Evolutionary conservation across 495 filamentous ascomycete genomes (phyloP).

Genomic region (Penicillium manginii): DNA sequence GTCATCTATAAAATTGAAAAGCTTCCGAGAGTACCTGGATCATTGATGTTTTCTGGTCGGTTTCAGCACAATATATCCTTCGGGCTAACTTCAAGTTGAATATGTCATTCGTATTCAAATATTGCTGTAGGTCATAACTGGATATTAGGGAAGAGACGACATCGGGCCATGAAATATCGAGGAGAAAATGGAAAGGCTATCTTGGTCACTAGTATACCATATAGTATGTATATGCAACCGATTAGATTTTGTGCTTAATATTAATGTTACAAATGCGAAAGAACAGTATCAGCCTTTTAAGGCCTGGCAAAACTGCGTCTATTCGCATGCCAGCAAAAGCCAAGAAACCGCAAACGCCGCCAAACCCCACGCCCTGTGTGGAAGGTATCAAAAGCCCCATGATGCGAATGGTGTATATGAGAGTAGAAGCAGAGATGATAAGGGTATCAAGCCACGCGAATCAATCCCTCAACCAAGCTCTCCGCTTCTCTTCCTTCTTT

Average conservation of each 20-base stretch:
- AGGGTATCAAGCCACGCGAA: background rate
- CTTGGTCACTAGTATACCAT: background rate
- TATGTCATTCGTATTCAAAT: too few relatives aligned
- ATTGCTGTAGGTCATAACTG: too few relatives aligned
- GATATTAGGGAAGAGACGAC: too few relatives aligned
- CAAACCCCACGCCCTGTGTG: slow-evolving; percentile 25
- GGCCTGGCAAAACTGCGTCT: slow-evolving; percentile 13
- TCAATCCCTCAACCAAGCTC: slow-evolving; percentile 84
- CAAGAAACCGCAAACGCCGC: slow-evolving; percentile 15
- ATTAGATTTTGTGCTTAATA: background rate
- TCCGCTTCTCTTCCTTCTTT: slow-evolving; percentile 92
- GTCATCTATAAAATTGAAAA: background rate
- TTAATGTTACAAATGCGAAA: slow-evolving; percentile 1
- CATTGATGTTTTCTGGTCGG: too few relatives aligned
- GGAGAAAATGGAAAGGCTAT: background rate
- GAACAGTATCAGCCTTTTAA: background rate
- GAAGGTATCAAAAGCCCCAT: slow-evolving; percentile 25
- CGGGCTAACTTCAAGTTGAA: too few relatives aligned
- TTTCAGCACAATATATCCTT: too few relatives aligned
- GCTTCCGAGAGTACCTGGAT: too few relatives aligned
- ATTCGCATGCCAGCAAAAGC: slow-evolving; percentile 21
- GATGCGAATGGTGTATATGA: slow-evolving; percentile 24
- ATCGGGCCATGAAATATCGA: background rate
- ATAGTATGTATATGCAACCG: background rate
- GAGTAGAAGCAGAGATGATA: background rate